These are phyloP conservation scores for Solidago caesia DNA, from an alignment of 129 eudicot genomes.

Conservation along the genomic window DNA sequence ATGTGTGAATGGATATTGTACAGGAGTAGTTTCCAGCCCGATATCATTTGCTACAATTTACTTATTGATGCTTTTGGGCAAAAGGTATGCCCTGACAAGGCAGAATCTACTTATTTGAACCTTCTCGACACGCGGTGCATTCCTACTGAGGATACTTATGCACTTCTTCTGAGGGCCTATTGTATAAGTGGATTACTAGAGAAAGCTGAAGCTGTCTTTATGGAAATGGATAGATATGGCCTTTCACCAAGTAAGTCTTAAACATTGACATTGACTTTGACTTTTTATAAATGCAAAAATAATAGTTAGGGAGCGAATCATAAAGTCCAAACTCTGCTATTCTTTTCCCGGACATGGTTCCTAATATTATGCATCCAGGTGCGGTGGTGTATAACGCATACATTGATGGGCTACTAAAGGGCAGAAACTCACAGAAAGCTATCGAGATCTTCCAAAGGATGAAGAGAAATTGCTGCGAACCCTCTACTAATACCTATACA, in stretches of 20 bases:
- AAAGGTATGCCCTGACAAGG: conserved; percentile 51
- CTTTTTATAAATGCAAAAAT: not conserved
- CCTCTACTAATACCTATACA: conserved; percentile 81
- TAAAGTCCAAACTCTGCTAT: not conserved
- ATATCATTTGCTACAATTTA: conserved; percentile 85
- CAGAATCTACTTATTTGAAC: conserved; percentile 65
- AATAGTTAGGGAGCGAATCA: not conserved
- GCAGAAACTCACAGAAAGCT: conserved; percentile 66
- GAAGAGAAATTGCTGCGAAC: conserved; percentile 78
- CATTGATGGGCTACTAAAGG: conserved; percentile 71
- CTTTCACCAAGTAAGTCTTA: conserved; percentile 62
- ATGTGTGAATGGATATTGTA: conserved; percentile 88
- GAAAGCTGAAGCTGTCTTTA: conserved; percentile 76
- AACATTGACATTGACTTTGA: not conserved
- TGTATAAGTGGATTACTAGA: conserved; percentile 67
- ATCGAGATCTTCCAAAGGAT: conserved; percentile 70
- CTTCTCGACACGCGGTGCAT: conserved; percentile 80
- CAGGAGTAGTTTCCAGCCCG: conserved; percentile 75
- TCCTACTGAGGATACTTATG: conserved; percentile 91
- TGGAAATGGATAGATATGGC: conserved; percentile 66
- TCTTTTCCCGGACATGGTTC: not conserved
- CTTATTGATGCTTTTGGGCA: conserved; percentile 88
- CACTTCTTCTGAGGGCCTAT: conserved; percentile 76
- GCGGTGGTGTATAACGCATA: conserved; percentile 80
- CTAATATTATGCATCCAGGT: conserved; percentile 38